These are phyloP conservation scores for Cladosporium colombiae DNA, from an alignment of 2,329 filamentous ascomycete genomes.

Conservation along the genomic window DNA sequence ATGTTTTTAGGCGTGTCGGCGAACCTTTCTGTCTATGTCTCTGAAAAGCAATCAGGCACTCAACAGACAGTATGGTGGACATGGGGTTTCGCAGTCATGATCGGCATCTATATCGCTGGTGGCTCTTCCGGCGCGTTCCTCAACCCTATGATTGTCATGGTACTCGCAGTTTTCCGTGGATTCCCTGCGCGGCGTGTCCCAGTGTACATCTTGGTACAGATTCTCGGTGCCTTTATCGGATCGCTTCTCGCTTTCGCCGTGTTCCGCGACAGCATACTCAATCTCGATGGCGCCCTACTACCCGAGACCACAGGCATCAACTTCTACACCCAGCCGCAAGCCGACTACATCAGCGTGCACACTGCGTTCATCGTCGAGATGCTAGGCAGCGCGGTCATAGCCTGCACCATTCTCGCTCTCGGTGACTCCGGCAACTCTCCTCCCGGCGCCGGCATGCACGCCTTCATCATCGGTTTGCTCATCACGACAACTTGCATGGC, in stretches of 20 bases:
- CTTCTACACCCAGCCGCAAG: constrained; percentile 34
- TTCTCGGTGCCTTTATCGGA: constrained; percentile 55
- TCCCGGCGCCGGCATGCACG: constrained; percentile 53
- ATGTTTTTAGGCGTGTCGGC: constrained; percentile 29
- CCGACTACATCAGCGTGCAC: constrained; percentile 27
- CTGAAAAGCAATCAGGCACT: constrained; percentile 30
- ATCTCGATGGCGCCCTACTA: constrained; percentile 42
- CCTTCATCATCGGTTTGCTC: constrained; percentile 52
- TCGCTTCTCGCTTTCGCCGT: constrained; percentile 49
- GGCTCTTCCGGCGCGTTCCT: constrained; percentile 51
- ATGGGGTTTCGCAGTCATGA: constrained; percentile 59
- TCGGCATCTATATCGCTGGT: constrained; percentile 44
- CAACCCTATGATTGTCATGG: constrained; percentile 50
- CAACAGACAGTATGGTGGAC: constrained; percentile 35
- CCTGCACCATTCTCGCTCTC: constrained; percentile 44
- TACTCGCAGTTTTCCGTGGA: constrained; percentile 49
- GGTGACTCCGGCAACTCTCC: constrained; percentile 34
- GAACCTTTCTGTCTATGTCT: constrained; percentile 44
- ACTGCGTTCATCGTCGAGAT: constrained; percentile 52
- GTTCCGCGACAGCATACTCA: constrained; percentile 42
- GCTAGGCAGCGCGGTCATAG: constrained; percentile 38
- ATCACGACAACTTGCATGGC: constrained; percentile 41
- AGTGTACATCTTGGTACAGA: constrained; percentile 54
- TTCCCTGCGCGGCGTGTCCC: constrained; percentile 55
- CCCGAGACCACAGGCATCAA: constrained; percentile 28